Evolutionary conservation across 2,329 filamentous ascomycete species (phyloP).

Genomic region (Xylariaceae sp.): DNA sequence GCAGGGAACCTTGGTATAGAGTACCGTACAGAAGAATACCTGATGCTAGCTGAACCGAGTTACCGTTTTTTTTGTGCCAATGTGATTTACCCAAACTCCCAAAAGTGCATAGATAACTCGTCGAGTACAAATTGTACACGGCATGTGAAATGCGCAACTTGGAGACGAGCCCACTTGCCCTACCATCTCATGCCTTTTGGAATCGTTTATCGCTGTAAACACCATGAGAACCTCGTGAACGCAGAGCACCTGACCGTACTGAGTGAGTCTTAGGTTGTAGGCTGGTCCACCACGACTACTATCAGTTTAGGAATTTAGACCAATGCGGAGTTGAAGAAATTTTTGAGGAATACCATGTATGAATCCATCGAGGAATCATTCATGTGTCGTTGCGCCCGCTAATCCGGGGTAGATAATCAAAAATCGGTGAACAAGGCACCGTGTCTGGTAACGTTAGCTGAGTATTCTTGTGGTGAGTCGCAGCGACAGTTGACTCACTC

Average conservation of each 20-base stretch:
- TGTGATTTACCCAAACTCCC: not conserved
- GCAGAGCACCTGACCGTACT: not conserved
- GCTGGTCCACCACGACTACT: not conserved
- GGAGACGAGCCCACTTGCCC: not conserved
- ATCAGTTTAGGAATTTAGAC: not conserved
- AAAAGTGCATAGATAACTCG: not conserved
- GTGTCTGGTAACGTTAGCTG: constrained; percentile 44
- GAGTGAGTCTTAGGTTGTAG: not conserved
- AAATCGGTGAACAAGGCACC: constrained; percentile 73
- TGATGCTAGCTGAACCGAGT: constrained; percentile 10
- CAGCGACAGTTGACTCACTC: constrained; percentile 61
- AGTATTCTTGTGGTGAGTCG: not conserved
- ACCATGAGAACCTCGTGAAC: not conserved
- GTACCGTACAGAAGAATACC: not conserved
- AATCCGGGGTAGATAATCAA: constrained; percentile 35
- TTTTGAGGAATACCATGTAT: not conserved
- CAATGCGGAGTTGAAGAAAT: not conserved
- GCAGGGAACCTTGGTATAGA: constrained; percentile 7
- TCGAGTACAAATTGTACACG: not conserved
- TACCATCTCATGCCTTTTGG: not conserved
- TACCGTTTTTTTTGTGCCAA: constrained; percentile 1
- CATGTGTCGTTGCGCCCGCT: not conserved
- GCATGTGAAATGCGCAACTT: not conserved
- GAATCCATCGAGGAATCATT: not conserved
- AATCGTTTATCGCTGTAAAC: not conserved